Conservation (phyloP, 2,329 filamentous ascomycete genomes). For the Diaporthe sp. region DNA sequence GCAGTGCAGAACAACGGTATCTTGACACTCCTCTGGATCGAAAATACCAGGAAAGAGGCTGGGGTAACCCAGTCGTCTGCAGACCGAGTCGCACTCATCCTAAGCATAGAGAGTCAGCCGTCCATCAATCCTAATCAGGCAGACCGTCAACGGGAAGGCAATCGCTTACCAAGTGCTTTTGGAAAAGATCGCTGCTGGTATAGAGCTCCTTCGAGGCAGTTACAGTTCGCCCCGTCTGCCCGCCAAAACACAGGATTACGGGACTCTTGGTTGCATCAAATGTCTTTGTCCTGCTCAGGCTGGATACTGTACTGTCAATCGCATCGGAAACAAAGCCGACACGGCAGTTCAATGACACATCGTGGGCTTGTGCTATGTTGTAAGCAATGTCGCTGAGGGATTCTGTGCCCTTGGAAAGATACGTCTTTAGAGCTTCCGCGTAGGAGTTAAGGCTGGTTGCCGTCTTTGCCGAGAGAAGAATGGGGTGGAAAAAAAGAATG, state of each 20-base stretch:
- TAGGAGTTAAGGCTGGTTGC: slow-evolving; percentile 37
- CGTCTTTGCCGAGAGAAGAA: slow-evolving; percentile 42
- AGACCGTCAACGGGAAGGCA: not conserved
- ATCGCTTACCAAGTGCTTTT: slow-evolving; percentile 48
- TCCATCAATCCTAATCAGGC: not conserved
- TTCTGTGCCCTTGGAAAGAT: not conserved
- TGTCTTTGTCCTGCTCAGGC: slow-evolving; percentile 15
- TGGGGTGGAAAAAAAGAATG: slow-evolving; percentile 8
- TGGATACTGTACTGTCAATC: slow-evolving; percentile 7
- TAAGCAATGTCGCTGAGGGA: slow-evolving; percentile 19
- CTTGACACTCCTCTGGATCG: slow-evolving; percentile 45
- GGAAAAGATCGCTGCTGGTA: slow-evolving; percentile 46
- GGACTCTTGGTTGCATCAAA: slow-evolving; percentile 26
- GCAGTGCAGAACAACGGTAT: slow-evolving; percentile 53
- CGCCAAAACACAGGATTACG: slow-evolving; percentile 55
- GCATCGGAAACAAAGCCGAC: not conserved
- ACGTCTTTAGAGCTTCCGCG: slow-evolving; percentile 5
- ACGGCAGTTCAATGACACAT: slow-evolving; percentile 21
- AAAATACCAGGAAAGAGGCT: slow-evolving; percentile 51
- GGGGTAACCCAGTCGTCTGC: slow-evolving; percentile 47
- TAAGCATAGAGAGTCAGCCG: not conserved
- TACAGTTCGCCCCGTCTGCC: slow-evolving; percentile 51
- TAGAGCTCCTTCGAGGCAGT: slow-evolving; percentile 49
- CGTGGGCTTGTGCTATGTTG: slow-evolving; percentile 23
- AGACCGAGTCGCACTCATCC: slow-evolving; percentile 50